Evolutionary conservation across 257 asterid genomes (phyloP).

Genomic region (Marsdenia floribunda): DNA sequence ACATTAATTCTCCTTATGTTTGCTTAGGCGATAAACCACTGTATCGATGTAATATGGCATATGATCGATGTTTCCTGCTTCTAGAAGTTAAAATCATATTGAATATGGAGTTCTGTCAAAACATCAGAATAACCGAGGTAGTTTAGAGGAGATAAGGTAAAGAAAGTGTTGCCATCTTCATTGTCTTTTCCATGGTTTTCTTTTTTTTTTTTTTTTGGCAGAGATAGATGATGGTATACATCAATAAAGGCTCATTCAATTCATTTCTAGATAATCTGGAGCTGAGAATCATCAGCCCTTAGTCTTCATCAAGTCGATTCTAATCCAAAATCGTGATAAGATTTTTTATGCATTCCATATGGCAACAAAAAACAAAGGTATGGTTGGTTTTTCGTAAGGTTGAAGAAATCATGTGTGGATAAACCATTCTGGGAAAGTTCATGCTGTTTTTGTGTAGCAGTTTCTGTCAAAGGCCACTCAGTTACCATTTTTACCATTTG

Average conservation of each 20-base stretch:
- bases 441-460: neutral
- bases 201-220: neutral
- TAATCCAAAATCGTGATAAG: neutral
- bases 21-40: slow-evolving; percentile 44
- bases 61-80: slow-evolving; percentile 50
- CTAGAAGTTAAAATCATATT: slow-evolving; percentile 20
- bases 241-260: neutral
- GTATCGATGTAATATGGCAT: slow-evolving; percentile 59
- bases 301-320: neutral
- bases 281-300: neutral
- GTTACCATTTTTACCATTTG: too few relatives aligned
- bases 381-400: neutral
- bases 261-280: neutral
- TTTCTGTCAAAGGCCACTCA: neutral
- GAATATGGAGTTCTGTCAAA: neutral
- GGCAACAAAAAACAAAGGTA: neutral
- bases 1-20: slow-evolving; percentile 4
- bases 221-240: neutral
- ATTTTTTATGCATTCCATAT: neutral
- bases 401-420: neutral
- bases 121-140: neutral
- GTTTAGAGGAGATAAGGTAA: neutral
- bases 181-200: neutral
- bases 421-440: neutral
- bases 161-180: neutral